These are phyloP conservation scores for Priceomyces castillae DNA, from an alignment of 805 yeast genomes.

Conservation along the genomic window DNA sequence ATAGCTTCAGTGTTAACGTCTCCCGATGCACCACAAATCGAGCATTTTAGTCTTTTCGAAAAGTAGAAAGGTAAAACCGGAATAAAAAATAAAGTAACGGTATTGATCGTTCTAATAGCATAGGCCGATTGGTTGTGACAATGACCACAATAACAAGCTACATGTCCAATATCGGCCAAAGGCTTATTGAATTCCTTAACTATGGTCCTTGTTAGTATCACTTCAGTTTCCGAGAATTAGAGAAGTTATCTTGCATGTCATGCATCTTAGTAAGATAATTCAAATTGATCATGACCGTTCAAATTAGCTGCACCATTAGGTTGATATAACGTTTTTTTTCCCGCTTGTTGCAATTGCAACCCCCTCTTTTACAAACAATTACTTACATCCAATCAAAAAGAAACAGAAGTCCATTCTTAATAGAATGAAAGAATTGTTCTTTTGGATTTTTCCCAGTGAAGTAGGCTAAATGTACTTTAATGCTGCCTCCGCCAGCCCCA, in stretches of 20 bases:
- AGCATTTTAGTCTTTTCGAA: slow-evolving; percentile 50
- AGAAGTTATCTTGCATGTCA: background rate
- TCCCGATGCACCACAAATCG: slow-evolving; percentile 47
- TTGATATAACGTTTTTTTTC: background rate
- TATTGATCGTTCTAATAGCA: slow-evolving; percentile 52
- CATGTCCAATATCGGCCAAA: slow-evolving; percentile 26
- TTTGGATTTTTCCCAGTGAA: too few species aligned
- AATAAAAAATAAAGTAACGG: slow-evolving; percentile 52
- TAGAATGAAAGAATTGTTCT: too few species aligned
- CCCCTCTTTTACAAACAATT: background rate
- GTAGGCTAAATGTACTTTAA: too few species aligned
- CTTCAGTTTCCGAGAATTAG: background rate
- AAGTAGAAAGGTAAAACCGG: slow-evolving; percentile 54
- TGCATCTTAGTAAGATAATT: background rate
- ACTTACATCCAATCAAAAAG: slow-evolving; percentile 35
- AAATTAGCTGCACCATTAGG: background rate
- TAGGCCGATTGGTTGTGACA: slow-evolving; percentile 57
- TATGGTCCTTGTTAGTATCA: slow-evolving; percentile 12
- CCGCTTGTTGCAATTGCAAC: background rate
- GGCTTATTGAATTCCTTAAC: slow-evolving; percentile 37
- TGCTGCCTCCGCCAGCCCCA: too few species aligned
- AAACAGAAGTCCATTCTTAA: slow-evolving; percentile 35
- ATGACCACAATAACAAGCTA: slow-evolving; percentile 50
- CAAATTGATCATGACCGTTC: background rate
- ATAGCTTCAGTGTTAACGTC: slow-evolving; percentile 23